Evolutionary conservation across 2,329 filamentous ascomycete genomes (phyloP), one percentile per base, ranked within the genome.

Genomic region (Pseudogymnoascus sp.): DNA sequence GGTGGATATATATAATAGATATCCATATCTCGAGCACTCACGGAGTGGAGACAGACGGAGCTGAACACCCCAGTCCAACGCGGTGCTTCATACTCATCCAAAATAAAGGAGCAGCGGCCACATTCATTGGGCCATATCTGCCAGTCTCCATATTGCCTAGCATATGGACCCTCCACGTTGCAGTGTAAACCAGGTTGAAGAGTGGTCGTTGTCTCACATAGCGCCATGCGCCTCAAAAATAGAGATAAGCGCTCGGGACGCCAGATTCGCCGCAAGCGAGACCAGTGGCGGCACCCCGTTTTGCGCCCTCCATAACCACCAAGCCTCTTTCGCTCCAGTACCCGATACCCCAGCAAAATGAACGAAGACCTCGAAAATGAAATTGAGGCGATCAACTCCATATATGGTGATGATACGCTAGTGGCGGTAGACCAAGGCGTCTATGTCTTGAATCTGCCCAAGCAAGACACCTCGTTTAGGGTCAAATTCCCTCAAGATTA

Each of bases 311-410:
- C 15, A 52, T 52, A 33, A 52, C 26, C 26, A 33, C 45, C 26
- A 52, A 52, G 45, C 45, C 26, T 30, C 45, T 30, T 52, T 33
- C 26, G 45, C 33, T 52, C 23, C 26, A 52, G 26, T 52, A 52
- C 30, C 26, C 45, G 45, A 52, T 15, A 33, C 26, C 23, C 19
- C 13, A 48, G 9, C 21, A 63, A 15, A 21, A 72, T 71, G 69
- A 68, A 63, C 60, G 69, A 71, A 61, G 69, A 71, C 34, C 79
- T 92, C 23, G 71, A 74, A 56, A 89, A 94, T 73, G 89, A 94
- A 71, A 75, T 92, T 28, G 86, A 86, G 69, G 89, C 87, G 63
- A 86, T 94, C 68, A 94, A 92, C 73, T 89, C 89, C 59, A 94
- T 94, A 65, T 94, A 92, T 73, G 86, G 84, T 64, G 79, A 84